A percentile compares a stretch with the other conserved stretches of the same genome.
phyloP scores from a whole-genome alignment of 805 yeast genomes.

The Saccharomycopsis sp. region DNA sequence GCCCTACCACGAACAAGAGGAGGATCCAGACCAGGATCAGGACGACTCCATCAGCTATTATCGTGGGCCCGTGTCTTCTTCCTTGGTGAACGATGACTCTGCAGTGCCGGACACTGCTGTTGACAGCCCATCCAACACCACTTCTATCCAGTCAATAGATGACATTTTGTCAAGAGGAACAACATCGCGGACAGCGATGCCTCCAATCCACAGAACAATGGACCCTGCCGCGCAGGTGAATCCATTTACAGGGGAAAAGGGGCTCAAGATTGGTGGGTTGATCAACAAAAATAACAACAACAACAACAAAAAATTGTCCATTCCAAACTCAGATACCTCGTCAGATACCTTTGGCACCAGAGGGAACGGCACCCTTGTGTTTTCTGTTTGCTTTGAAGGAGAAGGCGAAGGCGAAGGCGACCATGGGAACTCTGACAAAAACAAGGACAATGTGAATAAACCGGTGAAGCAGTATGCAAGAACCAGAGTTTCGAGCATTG shows the following conservation, averaged over 20 bases:
- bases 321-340: neutral
- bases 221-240: neutral
- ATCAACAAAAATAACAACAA: neutral
- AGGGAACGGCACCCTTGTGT: constrained; percentile 2
- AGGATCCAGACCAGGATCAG: too few relatives aligned
- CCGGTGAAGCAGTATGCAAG: neutral
- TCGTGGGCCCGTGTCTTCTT: too few relatives aligned
- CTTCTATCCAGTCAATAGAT: neutral
- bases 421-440: neutral
- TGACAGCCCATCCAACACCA: neutral
- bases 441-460: neutral
- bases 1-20: too few relatives aligned
- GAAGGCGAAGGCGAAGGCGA: neutral
- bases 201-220: too few relatives aligned
- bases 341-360: neutral
- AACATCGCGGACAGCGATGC: too few relatives aligned
- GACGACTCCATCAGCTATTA: too few relatives aligned
- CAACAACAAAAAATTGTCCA: neutral
- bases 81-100: neutral
- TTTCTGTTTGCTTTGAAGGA: constrained; percentile 2
- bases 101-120: too few relatives aligned
- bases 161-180: neutral
- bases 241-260: neutral
- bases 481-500: neutral
- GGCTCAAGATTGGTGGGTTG: too few relatives aligned